Evolutionary conservation across 2,329 filamentous ascomycete species (phyloP), one percentile per base, ranked within the genome.

Genomic region (Amauroascus verrucosus): DNA sequence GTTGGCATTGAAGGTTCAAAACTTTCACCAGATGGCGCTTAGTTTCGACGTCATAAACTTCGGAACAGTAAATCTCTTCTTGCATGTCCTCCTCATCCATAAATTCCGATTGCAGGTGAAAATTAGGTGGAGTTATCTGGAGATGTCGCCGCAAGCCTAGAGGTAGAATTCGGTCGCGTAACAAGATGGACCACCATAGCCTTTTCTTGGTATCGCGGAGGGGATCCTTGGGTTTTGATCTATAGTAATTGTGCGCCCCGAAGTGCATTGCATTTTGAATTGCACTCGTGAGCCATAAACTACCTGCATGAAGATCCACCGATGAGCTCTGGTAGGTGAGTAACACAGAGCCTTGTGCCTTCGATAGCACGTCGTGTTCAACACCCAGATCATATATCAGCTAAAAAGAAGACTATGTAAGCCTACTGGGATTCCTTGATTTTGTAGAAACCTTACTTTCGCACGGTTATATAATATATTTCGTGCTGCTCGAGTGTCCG

Each of bases 181-280:
- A 67, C 38, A 79, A 67, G 54, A 76, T 77, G 54, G 75, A 76
- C 76, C 77, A 79, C 76, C 76, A 79, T 6, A 80, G 62, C 1
- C 76, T 67, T 61, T 78, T 79, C 30, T 74, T 67, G 6, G 69
- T 64, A 51, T 45, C 24, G 24, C 49, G 59, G 67, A 62, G 14
- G 61, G 69, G 58, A 64, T 68, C 59, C 3, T 65, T 63, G 51
- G 74, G 74, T 28, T 71, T 69, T 41, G 75, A 70, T 1, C 70
- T 72, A 46, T 75, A 71, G 20, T 72, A 71, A 20, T 45, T 45
- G 30, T 51, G 49, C 67, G 70, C 72, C 38, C 74, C 72, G 14
- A 72, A 70, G 16, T 68, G 67, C 54, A 72, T 73, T 1, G 76
- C 75, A 51, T 76, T 74, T 58, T 77, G 72, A 47, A 78, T 77